Evolutionary conservation across 768 basidiomycete species (phyloP).

Genomic region (Tricholoma bakamatsutake): DNA sequence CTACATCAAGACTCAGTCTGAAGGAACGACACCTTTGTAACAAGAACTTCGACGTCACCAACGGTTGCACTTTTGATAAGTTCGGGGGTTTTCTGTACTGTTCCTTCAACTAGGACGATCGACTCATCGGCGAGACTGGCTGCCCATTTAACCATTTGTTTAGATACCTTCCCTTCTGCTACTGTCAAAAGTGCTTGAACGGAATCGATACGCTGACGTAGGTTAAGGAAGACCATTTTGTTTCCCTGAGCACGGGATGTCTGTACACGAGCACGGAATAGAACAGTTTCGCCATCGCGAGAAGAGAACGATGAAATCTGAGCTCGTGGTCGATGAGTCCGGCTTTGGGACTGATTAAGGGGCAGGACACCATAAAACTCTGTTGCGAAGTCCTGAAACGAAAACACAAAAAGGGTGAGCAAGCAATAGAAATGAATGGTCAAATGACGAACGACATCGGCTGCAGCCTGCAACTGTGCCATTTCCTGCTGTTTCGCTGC

Average conservation of each 20-base stretch:
- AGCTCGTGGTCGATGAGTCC: conserved; percentile 52
- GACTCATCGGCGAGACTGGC: conserved; percentile 75
- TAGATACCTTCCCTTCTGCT: conserved; percentile 73
- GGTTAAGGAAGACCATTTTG: conserved; percentile 92
- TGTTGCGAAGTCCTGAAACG: conserved; percentile 61
- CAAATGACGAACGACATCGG: conserved; percentile 50
- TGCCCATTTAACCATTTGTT: conserved; percentile 97
- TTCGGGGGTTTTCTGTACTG: conserved; percentile 71
- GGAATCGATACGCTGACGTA: conserved; percentile 82
- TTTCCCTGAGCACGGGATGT: conserved; percentile 88
- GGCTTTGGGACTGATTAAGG: conserved; percentile 85
- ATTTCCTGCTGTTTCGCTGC: conserved; percentile 75
- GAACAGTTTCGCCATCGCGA: conserved; percentile 66
- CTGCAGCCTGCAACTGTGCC: conserved; percentile 57
- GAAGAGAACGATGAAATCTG: conserved; percentile 62
- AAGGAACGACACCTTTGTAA: conserved; percentile 57
- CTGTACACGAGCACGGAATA: conserved; percentile 87
- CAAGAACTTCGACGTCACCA: conserved; percentile 80
- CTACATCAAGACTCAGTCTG: not conserved
- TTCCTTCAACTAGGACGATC: conserved; percentile 86
- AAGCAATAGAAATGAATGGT: not conserved
- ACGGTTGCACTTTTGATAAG: conserved; percentile 90
- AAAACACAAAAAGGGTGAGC: not conserved
- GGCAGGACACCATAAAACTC: conserved; percentile 85
- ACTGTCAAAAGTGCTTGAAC: conserved; percentile 82